Conservation (phyloP, 1,139 yeast genomes). For the Pichiaceae sp. region DNA sequence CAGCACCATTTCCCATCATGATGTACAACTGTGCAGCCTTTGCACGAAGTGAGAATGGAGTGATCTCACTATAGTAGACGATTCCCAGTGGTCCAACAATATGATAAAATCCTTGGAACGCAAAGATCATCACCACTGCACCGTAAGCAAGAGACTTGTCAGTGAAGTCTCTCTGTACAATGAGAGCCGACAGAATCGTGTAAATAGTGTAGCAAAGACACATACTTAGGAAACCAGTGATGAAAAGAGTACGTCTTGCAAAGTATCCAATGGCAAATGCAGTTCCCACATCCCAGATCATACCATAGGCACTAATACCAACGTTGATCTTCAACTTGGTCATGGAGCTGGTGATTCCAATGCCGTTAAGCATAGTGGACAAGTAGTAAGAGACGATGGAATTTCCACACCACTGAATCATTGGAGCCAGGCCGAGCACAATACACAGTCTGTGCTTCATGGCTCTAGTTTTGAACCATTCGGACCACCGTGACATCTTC, state of each 20-base stretch:
- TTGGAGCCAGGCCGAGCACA: conserved; percentile 28
- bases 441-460: conserved; percentile 34
- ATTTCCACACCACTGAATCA: conserved; percentile 38
- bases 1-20: conserved; percentile 17
- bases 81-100: conserved; percentile 25
- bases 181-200: conserved; percentile 36
- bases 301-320: conserved; percentile 29
- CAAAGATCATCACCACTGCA: conserved; percentile 36
- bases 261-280: conserved; percentile 10
- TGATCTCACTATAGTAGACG: conserved; percentile 36
- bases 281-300: conserved; percentile 17
- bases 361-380: conserved; percentile 32
- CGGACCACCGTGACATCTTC: conserved; percentile 25
- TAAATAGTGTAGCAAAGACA: conserved; percentile 26
- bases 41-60: conserved; percentile 38
- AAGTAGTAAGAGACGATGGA: conserved; percentile 37
- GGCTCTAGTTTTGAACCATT: conserved; percentile 28
- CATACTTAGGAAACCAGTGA: conserved; percentile 25
- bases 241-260: conserved; percentile 36
- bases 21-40: conserved; percentile 27
- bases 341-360: conserved; percentile 32
- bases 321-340: conserved; percentile 31
- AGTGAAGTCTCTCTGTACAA: conserved; percentile 24
- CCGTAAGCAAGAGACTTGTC: conserved; percentile 25
- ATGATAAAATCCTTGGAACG: conserved; percentile 31